These are phyloP conservation scores for Phytophthora boehmeriae DNA, from an alignment of 352 stramenopile genomes.

Conservation along the genomic window DNA sequence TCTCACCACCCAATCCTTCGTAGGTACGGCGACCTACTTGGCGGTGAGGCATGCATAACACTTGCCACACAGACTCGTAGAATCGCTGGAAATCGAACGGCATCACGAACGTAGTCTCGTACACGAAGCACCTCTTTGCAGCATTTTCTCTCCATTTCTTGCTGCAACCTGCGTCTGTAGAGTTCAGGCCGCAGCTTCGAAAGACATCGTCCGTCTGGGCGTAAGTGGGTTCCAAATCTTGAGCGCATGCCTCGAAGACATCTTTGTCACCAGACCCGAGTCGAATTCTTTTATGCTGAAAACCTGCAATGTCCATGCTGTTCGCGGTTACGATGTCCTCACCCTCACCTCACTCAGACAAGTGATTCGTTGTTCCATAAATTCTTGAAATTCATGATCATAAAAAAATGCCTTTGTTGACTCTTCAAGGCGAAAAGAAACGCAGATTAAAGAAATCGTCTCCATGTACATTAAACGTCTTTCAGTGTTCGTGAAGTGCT, in stretches of 20 bases:
- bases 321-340: neutral
- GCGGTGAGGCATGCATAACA: slow-evolving; percentile 1
- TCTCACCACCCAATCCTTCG: slow-evolving; percentile 1
- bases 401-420: slow-evolving; percentile 5
- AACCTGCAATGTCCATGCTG: neutral
- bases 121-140: slow-evolving; percentile 3
- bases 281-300: slow-evolving; percentile 5
- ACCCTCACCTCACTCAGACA: no score
- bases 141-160: slow-evolving; percentile 12
- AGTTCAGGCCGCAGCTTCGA: neutral
- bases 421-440: no score
- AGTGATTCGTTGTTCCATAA: no score
- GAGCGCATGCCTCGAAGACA: slow-evolving; percentile 8
- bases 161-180: slow-evolving; percentile 2
- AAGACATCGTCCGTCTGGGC: slow-evolving; percentile 10
- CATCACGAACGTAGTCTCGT: slow-evolving; percentile 10
- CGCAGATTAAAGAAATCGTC: no score
- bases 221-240: slow-evolving; percentile 7
- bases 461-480: no score
- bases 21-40: slow-evolving; percentile 11
- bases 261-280: slow-evolving; percentile 6
- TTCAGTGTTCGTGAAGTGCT: no score
- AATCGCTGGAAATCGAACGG: slow-evolving; percentile 10
- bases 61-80: slow-evolving; percentile 13
- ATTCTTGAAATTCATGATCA: slow-evolving; percentile 16